Conservation (phyloP, 495 filamentous ascomycete species). For the Aspergillus coremiiformis region DNA sequence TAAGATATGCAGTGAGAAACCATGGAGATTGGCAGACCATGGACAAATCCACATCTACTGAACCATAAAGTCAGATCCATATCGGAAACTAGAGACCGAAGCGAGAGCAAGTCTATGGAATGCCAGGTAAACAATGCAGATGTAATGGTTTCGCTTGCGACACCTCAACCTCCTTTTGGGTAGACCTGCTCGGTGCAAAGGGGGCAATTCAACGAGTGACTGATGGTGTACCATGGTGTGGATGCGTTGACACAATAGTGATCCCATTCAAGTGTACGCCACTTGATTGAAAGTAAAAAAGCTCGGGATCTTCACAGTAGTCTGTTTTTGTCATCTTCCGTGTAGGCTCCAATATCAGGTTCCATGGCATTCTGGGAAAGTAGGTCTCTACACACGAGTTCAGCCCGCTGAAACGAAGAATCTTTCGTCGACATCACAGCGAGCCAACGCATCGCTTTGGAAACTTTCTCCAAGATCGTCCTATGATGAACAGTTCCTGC, state of each 20-base stretch:
- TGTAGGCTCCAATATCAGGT: not conserved
- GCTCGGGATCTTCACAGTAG: not conserved
- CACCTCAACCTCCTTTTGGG: not conserved
- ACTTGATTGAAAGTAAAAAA: not conserved
- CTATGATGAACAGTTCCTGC: constrained; percentile 32
- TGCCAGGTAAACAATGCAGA: not conserved
- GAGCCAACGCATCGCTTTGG: constrained; percentile 41
- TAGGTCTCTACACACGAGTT: constrained; percentile 30
- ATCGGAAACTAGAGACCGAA: too few relatives aligned
- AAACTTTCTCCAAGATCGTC: constrained; percentile 30
- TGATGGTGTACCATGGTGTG: not conserved
- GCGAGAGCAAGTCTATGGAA: not conserved
- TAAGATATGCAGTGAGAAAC: not conserved
- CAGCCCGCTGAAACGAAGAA: constrained; percentile 39
- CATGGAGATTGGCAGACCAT: not conserved
- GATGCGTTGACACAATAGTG: not conserved
- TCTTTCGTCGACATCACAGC: constrained; percentile 34
- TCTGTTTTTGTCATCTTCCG: not conserved
- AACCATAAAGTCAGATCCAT: not conserved
- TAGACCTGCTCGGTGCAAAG: not conserved
- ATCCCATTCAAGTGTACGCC: not conserved
- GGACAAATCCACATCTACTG: not conserved
- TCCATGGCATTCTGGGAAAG: constrained; percentile 9
- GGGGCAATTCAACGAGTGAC: not conserved
- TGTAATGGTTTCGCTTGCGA: not conserved